Percentiles rank a stretch among this genome's conserved stretches.
Evolutionary conservation across 768 basidiomycete genomes (phyloP).

Genomic region (Tylopilus felleus): DNA sequence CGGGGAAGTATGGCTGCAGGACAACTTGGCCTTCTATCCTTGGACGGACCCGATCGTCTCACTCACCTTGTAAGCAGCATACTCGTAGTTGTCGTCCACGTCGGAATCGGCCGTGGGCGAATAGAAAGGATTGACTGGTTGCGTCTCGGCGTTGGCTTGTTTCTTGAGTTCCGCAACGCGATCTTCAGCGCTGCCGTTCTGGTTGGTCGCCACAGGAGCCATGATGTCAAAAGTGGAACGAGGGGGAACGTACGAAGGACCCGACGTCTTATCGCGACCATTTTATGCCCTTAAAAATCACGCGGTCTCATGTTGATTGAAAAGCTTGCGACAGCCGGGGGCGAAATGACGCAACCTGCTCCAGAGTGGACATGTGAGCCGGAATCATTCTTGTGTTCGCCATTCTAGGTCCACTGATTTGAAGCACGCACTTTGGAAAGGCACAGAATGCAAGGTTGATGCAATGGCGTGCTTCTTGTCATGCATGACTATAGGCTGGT

Average conservation of each 20-base stretch:
- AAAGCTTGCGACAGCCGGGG: conserved; percentile 8
- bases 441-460: not conserved
- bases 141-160: too few species aligned
- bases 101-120: conserved; percentile 55
- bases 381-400: conserved; percentile 10
- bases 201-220: conserved; percentile 49
- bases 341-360: conserved; percentile 21
- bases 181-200: conserved; percentile 23
- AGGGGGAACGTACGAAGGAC: not conserved
- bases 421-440: too few species aligned
- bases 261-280: not conserved
- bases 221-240: too few species aligned
- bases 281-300: conserved; percentile 14
- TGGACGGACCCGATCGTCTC: not conserved
- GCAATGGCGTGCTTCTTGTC: not conserved
- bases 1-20: conserved; percentile 59
- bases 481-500: too few species aligned
- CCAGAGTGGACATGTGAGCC: conserved; percentile 14
- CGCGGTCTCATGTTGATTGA: not conserved
- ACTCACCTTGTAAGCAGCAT: conserved; percentile 57
- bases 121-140: conserved; percentile 62
- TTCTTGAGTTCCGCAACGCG: conserved; percentile 26
- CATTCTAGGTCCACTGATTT: not conserved
- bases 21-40: not conserved
- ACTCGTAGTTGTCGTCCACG: conserved; percentile 49